Conservation (phyloP, 2,329 filamentous ascomycete species). For the Colletotrichum cordylinicola region DNA sequence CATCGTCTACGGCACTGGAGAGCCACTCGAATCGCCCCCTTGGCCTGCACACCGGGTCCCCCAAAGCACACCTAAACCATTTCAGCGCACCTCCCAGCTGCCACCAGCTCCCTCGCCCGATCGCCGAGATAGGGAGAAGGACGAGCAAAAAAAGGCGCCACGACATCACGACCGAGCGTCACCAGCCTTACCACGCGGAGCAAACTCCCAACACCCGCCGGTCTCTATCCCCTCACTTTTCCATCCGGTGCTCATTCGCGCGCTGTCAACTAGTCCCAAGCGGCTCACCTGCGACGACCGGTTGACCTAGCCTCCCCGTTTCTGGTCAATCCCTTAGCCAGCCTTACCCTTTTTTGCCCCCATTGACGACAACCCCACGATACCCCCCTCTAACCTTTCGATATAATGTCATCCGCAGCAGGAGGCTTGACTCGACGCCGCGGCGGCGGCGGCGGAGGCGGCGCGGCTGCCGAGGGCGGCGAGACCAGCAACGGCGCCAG, state of each 20-base stretch:
- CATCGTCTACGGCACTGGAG: not conserved
- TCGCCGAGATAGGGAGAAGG: conserved; percentile 20
- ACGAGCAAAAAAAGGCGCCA: not conserved
- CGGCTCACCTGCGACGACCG: conserved; percentile 9
- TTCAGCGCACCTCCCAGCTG: not conserved
- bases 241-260: not conserved
- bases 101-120: conserved; percentile 14
- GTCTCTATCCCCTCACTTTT: not conserved
- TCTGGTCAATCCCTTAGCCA: conserved; percentile 1
- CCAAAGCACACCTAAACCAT: not conserved
- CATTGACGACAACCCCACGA: conserved; percentile 14
- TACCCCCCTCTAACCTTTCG: conserved; percentile 2
- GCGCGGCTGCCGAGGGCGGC: conserved; percentile 66
- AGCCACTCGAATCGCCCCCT: not conserved
- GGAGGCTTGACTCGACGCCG: conserved; percentile 64
- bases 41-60: not conserved
- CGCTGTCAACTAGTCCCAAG: not conserved
- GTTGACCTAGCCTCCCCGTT: not conserved
- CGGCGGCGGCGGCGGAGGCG: conserved; percentile 70
- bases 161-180: conserved; percentile 17
- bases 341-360: not conserved
- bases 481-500: conserved; percentile 56
- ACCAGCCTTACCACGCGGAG: not conserved
- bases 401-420: conserved; percentile 21
- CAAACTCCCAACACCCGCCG: not conserved